phyloP scores from a whole-genome alignment of 169 alveolate genomes.

The Plasmodium knowlesi region DNA sequence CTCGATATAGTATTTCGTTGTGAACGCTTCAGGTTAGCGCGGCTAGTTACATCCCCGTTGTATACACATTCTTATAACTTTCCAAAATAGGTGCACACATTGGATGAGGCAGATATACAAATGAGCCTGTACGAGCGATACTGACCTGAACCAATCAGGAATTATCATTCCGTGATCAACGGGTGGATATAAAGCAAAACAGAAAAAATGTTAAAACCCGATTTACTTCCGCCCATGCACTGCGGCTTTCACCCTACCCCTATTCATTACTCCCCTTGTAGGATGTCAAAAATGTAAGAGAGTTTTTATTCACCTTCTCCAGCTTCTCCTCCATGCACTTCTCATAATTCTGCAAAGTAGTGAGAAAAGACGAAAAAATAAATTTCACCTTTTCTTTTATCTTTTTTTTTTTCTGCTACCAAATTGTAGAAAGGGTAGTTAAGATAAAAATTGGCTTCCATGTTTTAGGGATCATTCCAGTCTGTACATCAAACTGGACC shows the following conservation, averaged over 20 bases:
- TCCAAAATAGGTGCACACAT: background rate
- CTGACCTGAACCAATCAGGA: background rate
- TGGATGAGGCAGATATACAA: background rate
- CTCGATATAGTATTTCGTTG: background rate
- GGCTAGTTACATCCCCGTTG: background rate
- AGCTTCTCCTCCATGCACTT: slow-evolving; percentile 46
- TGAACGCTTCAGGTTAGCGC: background rate
- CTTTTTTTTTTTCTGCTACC: background rate
- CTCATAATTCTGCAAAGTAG: slow-evolving; percentile 35
- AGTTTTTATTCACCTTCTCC: slow-evolving; percentile 12
- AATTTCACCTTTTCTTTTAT: background rate
- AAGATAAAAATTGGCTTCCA: background rate
- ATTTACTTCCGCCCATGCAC: background rate
- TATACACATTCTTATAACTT: background rate
- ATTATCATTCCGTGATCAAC: background rate
- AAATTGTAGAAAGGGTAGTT: background rate
- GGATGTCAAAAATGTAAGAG: slow-evolving; percentile 46
- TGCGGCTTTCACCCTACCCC: background rate
- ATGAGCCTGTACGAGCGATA: background rate
- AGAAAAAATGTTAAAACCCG: background rate
- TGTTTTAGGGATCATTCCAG: background rate
- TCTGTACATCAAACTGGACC: background rate
- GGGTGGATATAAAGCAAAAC: background rate
- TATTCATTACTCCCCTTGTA: slow-evolving; percentile 23
- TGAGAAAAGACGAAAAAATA: background rate